Evolutionary conservation across 176 grass and related monocot species (phyloP).

Genomic region (Zoysia pacifica): DNA sequence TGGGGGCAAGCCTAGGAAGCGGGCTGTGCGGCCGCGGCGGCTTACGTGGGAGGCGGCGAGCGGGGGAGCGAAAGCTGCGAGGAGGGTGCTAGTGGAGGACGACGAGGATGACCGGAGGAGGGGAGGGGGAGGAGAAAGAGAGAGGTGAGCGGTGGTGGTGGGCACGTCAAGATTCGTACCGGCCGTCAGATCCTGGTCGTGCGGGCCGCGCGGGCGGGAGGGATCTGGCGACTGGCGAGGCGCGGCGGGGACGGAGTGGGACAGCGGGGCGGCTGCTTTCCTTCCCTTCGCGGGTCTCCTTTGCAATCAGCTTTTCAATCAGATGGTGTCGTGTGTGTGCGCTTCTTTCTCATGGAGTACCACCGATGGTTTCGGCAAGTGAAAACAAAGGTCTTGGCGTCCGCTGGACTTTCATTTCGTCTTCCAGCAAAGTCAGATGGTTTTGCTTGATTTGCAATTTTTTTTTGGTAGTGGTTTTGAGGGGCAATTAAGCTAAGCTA

Average conservation of each 20-base stretch:
- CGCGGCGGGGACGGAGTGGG: conserved; percentile 17
- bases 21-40: neutral
- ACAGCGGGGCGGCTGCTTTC: neutral
- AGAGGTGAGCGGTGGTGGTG: neutral
- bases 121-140: neutral
- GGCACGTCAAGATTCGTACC: neutral
- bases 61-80: neutral
- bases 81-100: neutral
- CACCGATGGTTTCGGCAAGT: too few relatives aligned
- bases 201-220: neutral
- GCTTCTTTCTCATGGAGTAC: too few relatives aligned
- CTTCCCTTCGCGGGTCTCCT: neutral
- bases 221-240: neutral
- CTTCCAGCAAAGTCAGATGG: too few relatives aligned
- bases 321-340: too few relatives aligned
- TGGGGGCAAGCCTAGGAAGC: neutral
- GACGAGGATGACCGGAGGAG: neutral
- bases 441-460: conserved; percentile 4
- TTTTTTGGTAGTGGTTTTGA: conserved; percentile 6
- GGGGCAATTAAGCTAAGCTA: conserved; percentile 13
- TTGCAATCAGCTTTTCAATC: too few relatives aligned
- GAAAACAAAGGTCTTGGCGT: neutral
- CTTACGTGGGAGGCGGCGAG: neutral
- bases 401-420: neutral
- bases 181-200: conserved; percentile 29